These are phyloP conservation scores for Przewalskia tangutica DNA, from an alignment of 257 asterid genomes.

Conservation along the genomic window DNA sequence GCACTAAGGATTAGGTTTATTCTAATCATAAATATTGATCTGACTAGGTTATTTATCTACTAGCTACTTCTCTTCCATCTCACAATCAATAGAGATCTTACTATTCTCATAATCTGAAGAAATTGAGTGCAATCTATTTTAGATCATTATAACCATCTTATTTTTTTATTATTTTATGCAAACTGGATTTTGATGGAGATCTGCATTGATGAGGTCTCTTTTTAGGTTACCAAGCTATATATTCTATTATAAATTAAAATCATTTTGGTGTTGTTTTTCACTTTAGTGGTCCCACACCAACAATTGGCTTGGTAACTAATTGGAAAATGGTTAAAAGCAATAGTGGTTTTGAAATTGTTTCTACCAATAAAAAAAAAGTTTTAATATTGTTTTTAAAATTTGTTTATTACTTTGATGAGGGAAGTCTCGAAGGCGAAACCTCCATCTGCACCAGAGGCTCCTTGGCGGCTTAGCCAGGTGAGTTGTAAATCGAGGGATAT, in stretches of 20 bases:
- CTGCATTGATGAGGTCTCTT: slow-evolving; percentile 26
- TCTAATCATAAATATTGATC: slow-evolving; percentile 8
- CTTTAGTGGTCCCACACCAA: slow-evolving; percentile 37
- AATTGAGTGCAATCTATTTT: slow-evolving; percentile 33
- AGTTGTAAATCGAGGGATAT: too few species aligned
- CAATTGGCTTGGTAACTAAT: slow-evolving; percentile 18
- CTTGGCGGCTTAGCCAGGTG: too few species aligned
- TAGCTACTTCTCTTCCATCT: slow-evolving; percentile 6
- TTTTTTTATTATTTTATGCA: slow-evolving; percentile 11
- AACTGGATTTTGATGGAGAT: slow-evolving; percentile 37
- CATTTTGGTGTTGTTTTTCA: slow-evolving; percentile 11
- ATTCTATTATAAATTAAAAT: slow-evolving; percentile 29
- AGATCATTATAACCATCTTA: neutral
- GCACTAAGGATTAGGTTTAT: slow-evolving; percentile 24
- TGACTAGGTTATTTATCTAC: slow-evolving; percentile 15
- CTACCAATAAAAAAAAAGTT: neutral
- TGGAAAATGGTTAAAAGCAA: neutral
- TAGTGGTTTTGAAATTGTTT: neutral
- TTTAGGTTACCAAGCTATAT: slow-evolving; percentile 45
- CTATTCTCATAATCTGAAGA: slow-evolving; percentile 22
- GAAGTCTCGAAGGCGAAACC: too few species aligned
- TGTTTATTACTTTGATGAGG: too few species aligned
- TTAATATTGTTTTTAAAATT: neutral
- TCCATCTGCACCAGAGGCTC: too few species aligned
- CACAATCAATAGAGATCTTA: slow-evolving; percentile 6